phyloP scores from a whole-genome alignment of 2,329 filamentous ascomycete species.

The Pleurostoma richardsiae region DNA sequence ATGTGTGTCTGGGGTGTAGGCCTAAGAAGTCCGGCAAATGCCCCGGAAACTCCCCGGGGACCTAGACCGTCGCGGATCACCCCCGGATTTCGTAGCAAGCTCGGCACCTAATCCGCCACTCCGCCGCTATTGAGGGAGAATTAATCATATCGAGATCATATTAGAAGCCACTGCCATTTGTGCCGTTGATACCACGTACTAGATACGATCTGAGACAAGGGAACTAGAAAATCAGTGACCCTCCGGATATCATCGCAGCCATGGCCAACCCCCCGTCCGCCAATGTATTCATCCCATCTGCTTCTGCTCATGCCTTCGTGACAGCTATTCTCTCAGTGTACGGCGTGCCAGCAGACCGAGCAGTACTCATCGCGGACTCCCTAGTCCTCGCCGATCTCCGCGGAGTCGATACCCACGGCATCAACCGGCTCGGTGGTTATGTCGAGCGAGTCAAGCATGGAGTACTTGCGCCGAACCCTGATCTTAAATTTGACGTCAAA shows the following conservation, averaged over 20 bases:
- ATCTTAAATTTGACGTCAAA: slow-evolving; percentile 11
- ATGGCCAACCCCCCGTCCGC: background rate
- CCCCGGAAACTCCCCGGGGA: too few species aligned
- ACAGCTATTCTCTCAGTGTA: slow-evolving; percentile 4
- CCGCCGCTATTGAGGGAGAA: too few species aligned
- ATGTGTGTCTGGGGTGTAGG: too few species aligned
- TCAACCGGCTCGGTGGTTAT: slow-evolving; percentile 16
- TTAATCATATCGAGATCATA: too few species aligned
- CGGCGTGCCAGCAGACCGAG: slow-evolving; percentile 15
- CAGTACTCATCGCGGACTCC: slow-evolving; percentile 10
- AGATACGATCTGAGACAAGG: too few species aligned
- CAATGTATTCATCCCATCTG: background rate
- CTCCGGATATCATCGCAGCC: background rate
- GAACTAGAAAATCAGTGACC: background rate
- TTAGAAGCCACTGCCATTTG: too few species aligned
- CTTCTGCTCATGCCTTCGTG: slow-evolving; percentile 1
- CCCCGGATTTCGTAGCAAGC: too few species aligned
- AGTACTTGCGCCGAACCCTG: slow-evolving; percentile 12
- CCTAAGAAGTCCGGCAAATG: too few species aligned
- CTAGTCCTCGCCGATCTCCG: slow-evolving; percentile 17
- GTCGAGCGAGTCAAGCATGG: slow-evolving; percentile 14
- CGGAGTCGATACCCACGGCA: slow-evolving; percentile 19
- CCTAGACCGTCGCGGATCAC: too few species aligned
- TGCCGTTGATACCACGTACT: too few species aligned
- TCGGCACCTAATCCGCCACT: too few species aligned